phyloP scores from a whole-genome alignment of 2,329 filamentous ascomycete genomes.

The Penicillium hesseltinei region DNA sequence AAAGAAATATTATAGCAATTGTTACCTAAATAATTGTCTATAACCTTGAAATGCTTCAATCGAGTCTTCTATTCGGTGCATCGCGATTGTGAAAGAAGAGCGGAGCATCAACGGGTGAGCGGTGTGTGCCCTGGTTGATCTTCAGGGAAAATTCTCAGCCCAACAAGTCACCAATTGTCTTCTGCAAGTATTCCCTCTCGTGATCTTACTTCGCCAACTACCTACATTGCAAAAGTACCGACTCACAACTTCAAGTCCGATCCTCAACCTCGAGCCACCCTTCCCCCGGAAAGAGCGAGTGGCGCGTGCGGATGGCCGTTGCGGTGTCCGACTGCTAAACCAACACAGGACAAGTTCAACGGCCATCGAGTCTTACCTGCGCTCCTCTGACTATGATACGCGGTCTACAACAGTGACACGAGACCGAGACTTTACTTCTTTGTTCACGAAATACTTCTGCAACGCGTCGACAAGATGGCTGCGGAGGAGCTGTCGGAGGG shows the following conservation, averaged over 20 bases:
- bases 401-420: not conserved
- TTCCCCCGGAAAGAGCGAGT: slow-evolving; percentile 7
- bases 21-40: not conserved
- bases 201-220: slow-evolving; percentile 1
- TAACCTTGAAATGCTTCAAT: not conserved
- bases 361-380: slow-evolving; percentile 15
- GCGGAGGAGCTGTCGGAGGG: slow-evolving; percentile 37
- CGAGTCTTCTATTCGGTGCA: not conserved
- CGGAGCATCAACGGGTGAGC: slow-evolving; percentile 16
- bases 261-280: not conserved
- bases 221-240: not conserved
- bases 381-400: slow-evolving; percentile 1
- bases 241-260: not conserved
- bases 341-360: slow-evolving; percentile 22
- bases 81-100: not conserved
- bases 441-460: not conserved
- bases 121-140: slow-evolving; percentile 20
- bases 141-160: slow-evolving; percentile 23
- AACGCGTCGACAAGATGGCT: slow-evolving; percentile 28
- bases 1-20: not conserved
- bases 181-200: slow-evolving; percentile 8
- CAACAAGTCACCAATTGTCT: slow-evolving; percentile 17
- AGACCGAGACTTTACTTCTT: not conserved
- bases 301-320: slow-evolving; percentile 21
- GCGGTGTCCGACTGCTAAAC: slow-evolving; percentile 23